A percentile compares a stretch with the other conserved stretches of the same genome.
Conservation (phyloP, 345 rosid species). For the Lumnitzera racemosa region DNA sequence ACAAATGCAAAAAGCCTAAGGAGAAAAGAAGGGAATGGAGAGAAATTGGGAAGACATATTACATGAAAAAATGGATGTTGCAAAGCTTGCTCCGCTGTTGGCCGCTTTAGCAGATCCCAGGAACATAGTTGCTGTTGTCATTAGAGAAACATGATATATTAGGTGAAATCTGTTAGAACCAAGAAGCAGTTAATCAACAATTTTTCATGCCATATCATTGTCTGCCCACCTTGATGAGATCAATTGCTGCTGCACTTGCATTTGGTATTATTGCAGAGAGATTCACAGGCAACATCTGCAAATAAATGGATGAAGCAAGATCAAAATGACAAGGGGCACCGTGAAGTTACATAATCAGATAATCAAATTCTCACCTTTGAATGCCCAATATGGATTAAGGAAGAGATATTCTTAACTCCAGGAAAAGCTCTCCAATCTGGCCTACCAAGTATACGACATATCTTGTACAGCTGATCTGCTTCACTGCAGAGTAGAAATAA, state of each 20-base stretch:
- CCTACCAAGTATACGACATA: slow-evolving; percentile 73
- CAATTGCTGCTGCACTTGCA: slow-evolving; percentile 79
- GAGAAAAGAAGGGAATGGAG: slow-evolving; percentile 1
- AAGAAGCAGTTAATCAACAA: neutral
- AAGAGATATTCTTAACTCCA: slow-evolving; percentile 59
- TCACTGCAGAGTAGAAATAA: slow-evolving; percentile 42
- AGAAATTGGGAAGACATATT: slow-evolving; percentile 15
- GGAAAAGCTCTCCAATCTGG: slow-evolving; percentile 73
- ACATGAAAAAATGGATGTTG: slow-evolving; percentile 92
- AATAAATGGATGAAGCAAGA: slow-evolving; percentile 8
- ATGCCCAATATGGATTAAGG: slow-evolving; percentile 46
- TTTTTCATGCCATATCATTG: slow-evolving; percentile 5
- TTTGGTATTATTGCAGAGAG: slow-evolving; percentile 61
- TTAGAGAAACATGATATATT: slow-evolving; percentile 4
- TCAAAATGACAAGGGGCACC: neutral
- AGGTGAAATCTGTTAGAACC: neutral
- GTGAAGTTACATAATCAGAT: neutral
- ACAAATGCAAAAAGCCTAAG: too few species aligned
- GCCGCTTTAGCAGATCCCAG: slow-evolving; percentile 87
- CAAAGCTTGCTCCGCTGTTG: slow-evolving; percentile 81
- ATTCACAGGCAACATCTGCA: slow-evolving; percentile 55
- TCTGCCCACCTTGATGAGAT: slow-evolving; percentile 58
- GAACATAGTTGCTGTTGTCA: slow-evolving; percentile 62
- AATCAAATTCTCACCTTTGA: slow-evolving; percentile 39
- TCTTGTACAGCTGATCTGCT: slow-evolving; percentile 85